These are phyloP conservation scores for Stagonosporopsis vannaccii DNA, from an alignment of 2,329 filamentous ascomycete species.

Conservation along the genomic window DNA sequence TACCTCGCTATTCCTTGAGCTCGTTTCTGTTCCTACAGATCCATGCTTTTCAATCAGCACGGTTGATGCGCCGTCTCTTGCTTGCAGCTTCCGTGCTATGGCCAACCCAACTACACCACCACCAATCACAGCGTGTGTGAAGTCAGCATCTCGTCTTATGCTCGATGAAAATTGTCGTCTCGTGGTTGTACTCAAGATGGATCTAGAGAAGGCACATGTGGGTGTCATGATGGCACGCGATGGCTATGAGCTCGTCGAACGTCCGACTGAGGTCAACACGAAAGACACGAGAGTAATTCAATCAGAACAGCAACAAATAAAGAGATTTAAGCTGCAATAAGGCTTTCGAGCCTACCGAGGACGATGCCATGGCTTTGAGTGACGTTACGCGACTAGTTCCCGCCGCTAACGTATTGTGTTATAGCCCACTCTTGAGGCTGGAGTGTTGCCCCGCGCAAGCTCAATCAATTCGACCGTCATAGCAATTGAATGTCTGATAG, in stretches of 20 bases:
- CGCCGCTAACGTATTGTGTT: conserved; percentile 8
- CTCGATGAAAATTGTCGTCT: conserved; percentile 36
- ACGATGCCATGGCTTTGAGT: neutral
- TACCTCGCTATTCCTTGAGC: conserved; percentile 86
- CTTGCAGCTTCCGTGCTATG: conserved; percentile 75
- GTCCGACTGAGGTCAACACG: neutral
- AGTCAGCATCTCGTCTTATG: conserved; percentile 58
- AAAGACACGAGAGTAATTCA: neutral
- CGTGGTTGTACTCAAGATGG: neutral
- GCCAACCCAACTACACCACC: conserved; percentile 81
- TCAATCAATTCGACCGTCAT: neutral
- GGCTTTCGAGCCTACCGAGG: conserved; percentile 6
- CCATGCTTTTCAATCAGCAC: conserved; percentile 83
- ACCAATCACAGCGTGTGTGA: conserved; percentile 72
- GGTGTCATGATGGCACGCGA: conserved; percentile 21
- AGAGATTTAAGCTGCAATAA: neutral
- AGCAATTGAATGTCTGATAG: neutral
- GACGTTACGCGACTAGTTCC: conserved; percentile 18
- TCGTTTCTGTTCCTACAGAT: conserved; percentile 82
- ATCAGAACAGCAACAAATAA: neutral
- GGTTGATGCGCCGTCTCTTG: conserved; percentile 66
- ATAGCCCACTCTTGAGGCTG: neutral
- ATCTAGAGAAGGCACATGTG: conserved; percentile 12
- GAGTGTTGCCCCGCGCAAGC: neutral
- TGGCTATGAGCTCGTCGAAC: neutral